phyloP scores from a whole-genome alignment of 2,329 filamentous ascomycete genomes.

The Hirsutella thompsonii region DNA sequence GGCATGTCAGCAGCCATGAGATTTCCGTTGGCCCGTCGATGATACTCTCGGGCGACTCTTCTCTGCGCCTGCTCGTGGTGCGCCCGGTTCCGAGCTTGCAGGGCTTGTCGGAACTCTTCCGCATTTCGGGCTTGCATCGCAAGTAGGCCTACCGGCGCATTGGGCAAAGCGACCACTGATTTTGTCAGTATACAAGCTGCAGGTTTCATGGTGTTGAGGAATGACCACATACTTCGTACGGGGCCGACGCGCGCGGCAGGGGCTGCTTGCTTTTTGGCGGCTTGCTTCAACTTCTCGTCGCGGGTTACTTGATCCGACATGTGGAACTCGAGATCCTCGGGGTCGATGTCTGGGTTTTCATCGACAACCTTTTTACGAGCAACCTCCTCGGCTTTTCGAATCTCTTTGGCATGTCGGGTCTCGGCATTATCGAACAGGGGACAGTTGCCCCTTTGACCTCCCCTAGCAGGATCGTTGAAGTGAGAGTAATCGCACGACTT shows the following conservation, averaged over 20 bases:
- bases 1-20: too few relatives aligned
- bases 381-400: constrained; percentile 45
- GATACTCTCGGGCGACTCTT: too few relatives aligned
- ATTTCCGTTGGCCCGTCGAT: too few relatives aligned
- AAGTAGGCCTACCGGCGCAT: too few relatives aligned
- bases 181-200: too few relatives aligned
- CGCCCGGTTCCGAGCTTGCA: too few relatives aligned
- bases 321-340: constrained; percentile 43
- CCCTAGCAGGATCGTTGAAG: constrained; percentile 43
- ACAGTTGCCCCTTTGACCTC: constrained; percentile 42
- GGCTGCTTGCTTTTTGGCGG: not conserved
- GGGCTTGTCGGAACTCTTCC: too few relatives aligned
- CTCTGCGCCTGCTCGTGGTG: too few relatives aligned
- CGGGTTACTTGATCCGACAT: constrained; percentile 39
- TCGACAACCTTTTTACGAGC: constrained; percentile 40
- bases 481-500: constrained; percentile 55
- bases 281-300: constrained; percentile 19
- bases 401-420: constrained; percentile 48
- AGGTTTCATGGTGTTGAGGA: not conserved
- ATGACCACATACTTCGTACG: too few relatives aligned
- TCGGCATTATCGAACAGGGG: constrained; percentile 54
- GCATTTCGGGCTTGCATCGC: too few relatives aligned
- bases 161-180: too few relatives aligned
- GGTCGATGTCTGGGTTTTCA: constrained; percentile 47
- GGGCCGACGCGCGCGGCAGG: not conserved